phyloP scores from a whole-genome alignment of 768 basidiomycete species.

The Cystobasidium onofrii region DNA sequence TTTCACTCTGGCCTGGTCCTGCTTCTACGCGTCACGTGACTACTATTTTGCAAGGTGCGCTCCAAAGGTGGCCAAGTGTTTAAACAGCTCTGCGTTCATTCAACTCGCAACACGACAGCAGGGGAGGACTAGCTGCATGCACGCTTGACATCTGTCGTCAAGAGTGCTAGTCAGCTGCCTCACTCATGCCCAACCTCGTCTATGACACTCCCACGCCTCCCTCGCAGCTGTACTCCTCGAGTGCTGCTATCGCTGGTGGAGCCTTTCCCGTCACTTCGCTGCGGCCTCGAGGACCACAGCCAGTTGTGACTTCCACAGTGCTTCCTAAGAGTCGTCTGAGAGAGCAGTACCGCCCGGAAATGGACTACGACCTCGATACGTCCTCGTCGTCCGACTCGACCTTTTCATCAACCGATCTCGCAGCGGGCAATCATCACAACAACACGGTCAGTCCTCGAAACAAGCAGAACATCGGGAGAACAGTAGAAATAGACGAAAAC shows the following conservation, averaged over 20 bases:
- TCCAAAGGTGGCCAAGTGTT: not conserved
- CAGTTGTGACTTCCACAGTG: conserved; percentile 3
- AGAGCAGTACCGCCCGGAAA: conserved; percentile 14
- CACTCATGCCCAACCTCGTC: conserved; percentile 10
- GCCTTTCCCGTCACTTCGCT: not conserved
- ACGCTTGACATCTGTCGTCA: not conserved
- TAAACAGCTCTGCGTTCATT: not conserved
- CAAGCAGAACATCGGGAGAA: not conserved
- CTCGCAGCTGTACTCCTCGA: conserved; percentile 21
- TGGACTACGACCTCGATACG: conserved; percentile 13
- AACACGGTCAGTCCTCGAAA: not conserved
- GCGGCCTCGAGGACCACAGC: not conserved
- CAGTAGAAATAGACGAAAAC: conserved; percentile 3
- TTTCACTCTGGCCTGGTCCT: not conserved
- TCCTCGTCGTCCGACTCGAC: conserved; percentile 11
- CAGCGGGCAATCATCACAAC: conserved; percentile 1
- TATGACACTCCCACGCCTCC: conserved; percentile 30
- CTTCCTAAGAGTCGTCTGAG: conserved; percentile 7
- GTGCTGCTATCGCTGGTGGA: not conserved
- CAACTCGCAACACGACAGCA: not conserved
- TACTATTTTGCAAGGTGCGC: not conserved
- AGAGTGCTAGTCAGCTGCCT: not conserved
- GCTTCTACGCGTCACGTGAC: not conserved
- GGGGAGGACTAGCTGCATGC: not conserved
- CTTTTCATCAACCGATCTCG: conserved; percentile 25